Base-by-base conservation (phyloP, 2,329 filamentous ascomycete species). In the Aspergillus candidus region DNA sequence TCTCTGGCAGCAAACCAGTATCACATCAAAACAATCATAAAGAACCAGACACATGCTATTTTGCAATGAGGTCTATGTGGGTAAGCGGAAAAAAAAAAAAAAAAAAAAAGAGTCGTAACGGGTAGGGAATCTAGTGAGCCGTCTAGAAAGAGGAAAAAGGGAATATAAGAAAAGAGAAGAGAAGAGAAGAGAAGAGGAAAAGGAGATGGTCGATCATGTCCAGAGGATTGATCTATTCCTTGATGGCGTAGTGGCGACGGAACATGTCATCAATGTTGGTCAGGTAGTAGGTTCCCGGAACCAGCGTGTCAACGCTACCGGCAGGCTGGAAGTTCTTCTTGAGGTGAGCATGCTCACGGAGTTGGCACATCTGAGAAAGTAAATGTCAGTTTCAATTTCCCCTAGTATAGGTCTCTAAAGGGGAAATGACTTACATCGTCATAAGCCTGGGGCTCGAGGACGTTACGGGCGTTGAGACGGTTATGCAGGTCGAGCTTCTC, bases 241-340 rank as follows among this genome's bases (percentile, higher is more conserved):
- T 86, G 72, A 90, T 65, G 44, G 76, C 71, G 70, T 93, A 93
- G 64, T 79, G 78, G 60, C 87, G 80, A 73, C 85, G 83, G 82
- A 87, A 93, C 85, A 88, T 88, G 58, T 88, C 85, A 61, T 93
- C 86, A 38, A 93, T 78, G 66, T 83, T 82, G 62, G 80, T 80
- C 47, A 93, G 77, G 72, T 90, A 93, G 74, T 91, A 93, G 15
- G 82, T 81, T 47, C 81, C 83, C 47, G 77, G 70, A 48, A 66
- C 63, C 45, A 93, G 77, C 55, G 79, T 85, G 36, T 85, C 83
- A 22, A 75, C 61, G 41, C 80, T 80, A 46, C 87, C 87, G 59
- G 75, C 68, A 49, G 87, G 87, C 52, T 73, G 79, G 72, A 80
- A 93, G 72, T 80, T 73, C 75, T 90, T 91, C 75, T 89, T 79